Evolutionary conservation across 768 basidiomycete species (phyloP).

Genomic region (Dentipellis sp.): DNA sequence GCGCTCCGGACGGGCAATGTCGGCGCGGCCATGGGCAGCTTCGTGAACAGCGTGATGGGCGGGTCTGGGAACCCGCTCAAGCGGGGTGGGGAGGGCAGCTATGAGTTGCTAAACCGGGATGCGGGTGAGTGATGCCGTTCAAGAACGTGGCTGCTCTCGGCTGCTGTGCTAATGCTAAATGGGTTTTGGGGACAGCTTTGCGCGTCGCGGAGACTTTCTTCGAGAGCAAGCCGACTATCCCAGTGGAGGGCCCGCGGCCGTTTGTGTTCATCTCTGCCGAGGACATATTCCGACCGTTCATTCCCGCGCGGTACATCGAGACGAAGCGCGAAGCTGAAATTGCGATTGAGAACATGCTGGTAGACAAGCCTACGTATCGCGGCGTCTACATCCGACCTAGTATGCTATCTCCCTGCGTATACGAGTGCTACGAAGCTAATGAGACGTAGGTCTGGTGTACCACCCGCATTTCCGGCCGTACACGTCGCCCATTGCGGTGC

Average conservation of each 20-base stretch:
- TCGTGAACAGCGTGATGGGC: conserved; percentile 32
- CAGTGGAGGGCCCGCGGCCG: conserved; percentile 31
- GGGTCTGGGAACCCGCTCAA: conserved; percentile 49
- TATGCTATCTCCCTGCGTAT: conserved; percentile 30
- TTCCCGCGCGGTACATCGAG: conserved; percentile 81
- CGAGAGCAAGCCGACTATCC: conserved; percentile 27
- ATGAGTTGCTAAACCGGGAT: conserved; percentile 83
- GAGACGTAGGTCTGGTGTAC: conserved; percentile 75
- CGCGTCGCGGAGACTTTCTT: conserved; percentile 73
- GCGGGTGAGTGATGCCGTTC: conserved; percentile 48
- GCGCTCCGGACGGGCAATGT: conserved; percentile 54
- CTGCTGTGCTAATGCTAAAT: conserved; percentile 1
- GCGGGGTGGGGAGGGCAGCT: conserved; percentile 36
- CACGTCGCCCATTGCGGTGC: conserved; percentile 73
- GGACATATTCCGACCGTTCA: conserved; percentile 81
- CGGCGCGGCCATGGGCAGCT: conserved; percentile 36
- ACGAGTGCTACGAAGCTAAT: background rate
- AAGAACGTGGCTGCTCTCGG: conserved; percentile 2
- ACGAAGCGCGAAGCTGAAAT: conserved; percentile 91
- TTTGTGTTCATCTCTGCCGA: conserved; percentile 97
- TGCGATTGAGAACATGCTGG: conserved; percentile 48
- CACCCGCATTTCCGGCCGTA: conserved; percentile 91
- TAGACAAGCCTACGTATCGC: conserved; percentile 37
- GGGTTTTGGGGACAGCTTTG: conserved; percentile 35
- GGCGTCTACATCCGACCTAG: conserved; percentile 86